These are phyloP conservation scores for Aquilaria malaccensis DNA, from an alignment of 345 rosid species.

Conservation along the genomic window DNA sequence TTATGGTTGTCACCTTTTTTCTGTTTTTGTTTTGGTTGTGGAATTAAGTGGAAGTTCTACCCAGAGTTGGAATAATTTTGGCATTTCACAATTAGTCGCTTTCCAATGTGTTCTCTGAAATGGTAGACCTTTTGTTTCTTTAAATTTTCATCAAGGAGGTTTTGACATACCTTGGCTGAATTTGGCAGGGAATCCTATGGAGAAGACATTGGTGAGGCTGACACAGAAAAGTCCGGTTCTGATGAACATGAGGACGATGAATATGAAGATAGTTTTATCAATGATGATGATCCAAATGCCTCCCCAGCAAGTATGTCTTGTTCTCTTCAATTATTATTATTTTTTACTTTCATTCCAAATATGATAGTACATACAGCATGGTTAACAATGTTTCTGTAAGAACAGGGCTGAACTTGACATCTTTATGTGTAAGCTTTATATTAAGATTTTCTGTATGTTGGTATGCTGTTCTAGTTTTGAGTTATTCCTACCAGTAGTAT, in stretches of 20 bases:
- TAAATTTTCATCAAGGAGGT: background rate
- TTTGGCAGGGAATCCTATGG: constrained; percentile 49
- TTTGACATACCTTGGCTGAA: constrained; percentile 17
- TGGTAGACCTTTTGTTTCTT: too few species aligned
- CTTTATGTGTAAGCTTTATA: background rate
- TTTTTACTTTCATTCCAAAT: background rate
- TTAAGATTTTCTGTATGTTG: background rate
- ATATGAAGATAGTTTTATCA: constrained; percentile 63
- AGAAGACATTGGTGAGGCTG: constrained; percentile 41
- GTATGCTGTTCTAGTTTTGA: background rate
- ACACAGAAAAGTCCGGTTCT: constrained; percentile 48
- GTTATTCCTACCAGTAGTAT: background rate
- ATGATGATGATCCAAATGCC: constrained; percentile 37
- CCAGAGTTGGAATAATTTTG: too few species aligned
- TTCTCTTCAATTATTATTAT: background rate
- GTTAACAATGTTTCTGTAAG: background rate
- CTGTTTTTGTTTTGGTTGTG: background rate
- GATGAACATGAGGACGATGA: constrained; percentile 37
- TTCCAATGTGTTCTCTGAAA: too few species aligned
- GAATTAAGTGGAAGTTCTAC: too few species aligned
- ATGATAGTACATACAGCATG: background rate
- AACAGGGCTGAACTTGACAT: background rate
- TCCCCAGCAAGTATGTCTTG: constrained; percentile 25
- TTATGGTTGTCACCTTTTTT: background rate
- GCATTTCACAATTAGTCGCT: too few species aligned